Base-by-base conservation (phyloP, 768 basidiomycete species). In the Lactarius quietus region DNA sequence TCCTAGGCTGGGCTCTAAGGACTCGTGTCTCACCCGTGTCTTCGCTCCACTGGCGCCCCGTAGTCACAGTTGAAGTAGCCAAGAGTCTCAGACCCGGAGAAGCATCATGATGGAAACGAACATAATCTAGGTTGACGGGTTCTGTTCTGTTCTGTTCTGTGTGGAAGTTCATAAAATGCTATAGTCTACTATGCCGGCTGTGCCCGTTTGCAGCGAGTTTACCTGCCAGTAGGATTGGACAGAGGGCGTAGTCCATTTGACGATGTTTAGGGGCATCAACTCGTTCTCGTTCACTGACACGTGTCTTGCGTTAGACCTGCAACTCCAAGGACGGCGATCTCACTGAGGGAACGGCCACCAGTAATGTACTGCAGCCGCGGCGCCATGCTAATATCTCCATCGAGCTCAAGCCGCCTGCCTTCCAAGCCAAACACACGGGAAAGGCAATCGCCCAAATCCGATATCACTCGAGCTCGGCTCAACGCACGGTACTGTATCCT, bases 381-480 rank as follows among this genome's bases (percentile, higher is more conserved):
- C 23, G 14, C 23, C 23, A 48, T 14, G 12, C 0, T 33, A 43
- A 10, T 60, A 64, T 55, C 64, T 38, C 64, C 64, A 36, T 65
- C 3, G 20, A 20, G 59, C 28, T 17, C 59, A 17, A 17, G 12
- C 17, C 26, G 31, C 23, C 35, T 33, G 6, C 31, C 57, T 53
- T 54, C 63, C 20, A 48, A 8, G 8, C 29, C n/a, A 26, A 60
- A 56, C 58, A 26, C 23, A 54, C 57, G 35, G 8, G 52, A 64
- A 53, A 59, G 58, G 57, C 29, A 59, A 39, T 15, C 26, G 48
- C n/a, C 48, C 14, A 9, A 51, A 51, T 51, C 48, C 26, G 48
- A 51, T 51, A 51, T 51, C 48, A 14, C 45, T 48, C n/a, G n/a
- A n/a, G n/a, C 48, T 48, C 48, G 48, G 23, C 48, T 26, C 23